A percentile compares a stretch with the other conserved stretches of the same genome.
phyloP scores from a whole-genome alignment of 306 rosid genomes.

The Rosa multiflora region DNA sequence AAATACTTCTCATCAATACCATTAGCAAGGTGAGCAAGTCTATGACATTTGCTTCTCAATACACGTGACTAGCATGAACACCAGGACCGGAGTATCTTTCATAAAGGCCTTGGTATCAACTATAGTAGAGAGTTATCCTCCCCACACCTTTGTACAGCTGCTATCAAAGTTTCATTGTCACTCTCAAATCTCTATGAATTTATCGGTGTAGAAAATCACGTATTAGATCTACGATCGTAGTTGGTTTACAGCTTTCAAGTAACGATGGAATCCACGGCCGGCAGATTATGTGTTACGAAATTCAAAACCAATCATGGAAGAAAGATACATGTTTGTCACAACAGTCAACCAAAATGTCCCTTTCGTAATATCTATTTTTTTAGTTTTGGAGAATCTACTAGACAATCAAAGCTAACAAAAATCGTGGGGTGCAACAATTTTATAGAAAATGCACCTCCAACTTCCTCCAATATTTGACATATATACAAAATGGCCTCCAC shows the following conservation, averaged over 20 bases:
- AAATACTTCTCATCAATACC: no score
- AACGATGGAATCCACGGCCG: slow-evolving; percentile 37
- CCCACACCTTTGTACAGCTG: no score
- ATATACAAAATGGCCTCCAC: slow-evolving; percentile 30
- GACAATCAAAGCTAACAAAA: slow-evolving; percentile 42
- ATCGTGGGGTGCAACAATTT: slow-evolving; percentile 59
- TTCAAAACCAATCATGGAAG: slow-evolving; percentile 38
- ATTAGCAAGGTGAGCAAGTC: no score
- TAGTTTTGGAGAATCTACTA: slow-evolving; percentile 30
- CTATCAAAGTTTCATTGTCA: no score
- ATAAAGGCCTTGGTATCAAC: no score
- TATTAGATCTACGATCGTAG: slow-evolving; percentile 25
- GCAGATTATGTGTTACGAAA: slow-evolving; percentile 24
- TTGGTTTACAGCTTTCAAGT: slow-evolving; percentile 48
- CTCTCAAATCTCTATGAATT: not conserved
- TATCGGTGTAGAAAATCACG: not conserved
- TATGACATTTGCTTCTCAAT: no score
- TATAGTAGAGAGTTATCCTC: no score
- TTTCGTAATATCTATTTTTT: slow-evolving; percentile 36
- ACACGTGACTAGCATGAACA: no score
- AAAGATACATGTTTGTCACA: slow-evolving; percentile 31
- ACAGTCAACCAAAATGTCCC: slow-evolving; percentile 60
- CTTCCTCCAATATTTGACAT: slow-evolving; percentile 32
- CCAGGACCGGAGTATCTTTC: no score
- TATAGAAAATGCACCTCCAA: slow-evolving; percentile 39